Conservation (phyloP, 805 yeast species). For the Allodekkera sacchari region DNA sequence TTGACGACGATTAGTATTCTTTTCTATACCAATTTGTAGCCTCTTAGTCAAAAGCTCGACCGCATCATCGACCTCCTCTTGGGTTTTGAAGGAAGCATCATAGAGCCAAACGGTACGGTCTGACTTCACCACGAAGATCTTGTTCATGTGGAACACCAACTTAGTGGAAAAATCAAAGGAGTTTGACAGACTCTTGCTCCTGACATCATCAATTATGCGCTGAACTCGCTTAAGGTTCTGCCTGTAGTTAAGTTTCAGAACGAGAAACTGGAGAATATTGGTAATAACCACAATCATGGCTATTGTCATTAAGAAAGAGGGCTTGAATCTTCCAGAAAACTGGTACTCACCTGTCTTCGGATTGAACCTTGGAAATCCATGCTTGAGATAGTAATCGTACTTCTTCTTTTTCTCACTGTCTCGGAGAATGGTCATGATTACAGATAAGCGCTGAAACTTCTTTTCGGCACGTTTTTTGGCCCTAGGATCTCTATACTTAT, state of each 20-base stretch:
- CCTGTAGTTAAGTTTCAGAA: conserved; percentile 7
- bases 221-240: conserved; percentile 10
- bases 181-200: conserved; percentile 7
- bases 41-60: conserved; percentile 7
- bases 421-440: conserved; percentile 67
- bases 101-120: conserved; percentile 9
- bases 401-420: conserved; percentile 48
- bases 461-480: conserved; percentile 49
- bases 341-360: conserved; percentile 4
- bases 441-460: conserved; percentile 69
- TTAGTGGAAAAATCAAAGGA: conserved; percentile 11
- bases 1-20: conserved; percentile 1
- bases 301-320: conserved; percentile 4
- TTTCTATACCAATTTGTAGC: background rate
- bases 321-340: conserved; percentile 11
- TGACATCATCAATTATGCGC: conserved; percentile 10
- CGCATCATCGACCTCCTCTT: conserved; percentile 6
- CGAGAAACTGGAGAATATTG: conserved; percentile 7
- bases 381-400: conserved; percentile 74
- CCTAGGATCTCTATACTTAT: conserved; percentile 44
- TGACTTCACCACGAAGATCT: conserved; percentile 13
- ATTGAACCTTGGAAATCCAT: conserved; percentile 80
- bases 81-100: conserved; percentile 6
- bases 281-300: conserved; percentile 4
- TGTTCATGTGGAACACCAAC: conserved; percentile 10